Evolutionary conservation across 352 stramenopile species (phyloP).

Genomic region (Aphanomyces astaci): DNA sequence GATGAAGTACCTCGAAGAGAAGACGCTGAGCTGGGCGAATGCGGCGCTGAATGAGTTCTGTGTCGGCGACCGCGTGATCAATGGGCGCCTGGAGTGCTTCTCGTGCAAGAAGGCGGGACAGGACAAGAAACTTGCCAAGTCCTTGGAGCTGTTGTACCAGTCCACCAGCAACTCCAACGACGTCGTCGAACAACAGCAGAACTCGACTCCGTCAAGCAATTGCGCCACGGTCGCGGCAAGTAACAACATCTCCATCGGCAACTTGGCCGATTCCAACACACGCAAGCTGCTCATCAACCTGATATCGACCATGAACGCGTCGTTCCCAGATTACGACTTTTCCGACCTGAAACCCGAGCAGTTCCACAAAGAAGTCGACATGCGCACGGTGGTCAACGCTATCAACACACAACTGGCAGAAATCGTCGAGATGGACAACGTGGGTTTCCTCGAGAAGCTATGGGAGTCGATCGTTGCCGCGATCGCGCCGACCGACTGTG

Average conservation of each 20-base stretch:
- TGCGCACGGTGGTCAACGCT: conserved; percentile 75
- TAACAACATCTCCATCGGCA: conserved; percentile 61
- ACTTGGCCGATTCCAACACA: conserved; percentile 62
- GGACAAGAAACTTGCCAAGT: conserved; percentile 88
- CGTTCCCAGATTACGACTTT: conserved; percentile 91
- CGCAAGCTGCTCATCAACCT: conserved; percentile 89
- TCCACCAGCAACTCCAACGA: neutral
- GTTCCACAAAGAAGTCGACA: conserved; percentile 83
- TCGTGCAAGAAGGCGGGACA: conserved; percentile 89
- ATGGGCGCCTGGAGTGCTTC: conserved; percentile 85
- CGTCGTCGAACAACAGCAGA: neutral
- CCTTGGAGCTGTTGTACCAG: conserved; percentile 82
- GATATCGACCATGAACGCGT: conserved; percentile 92
- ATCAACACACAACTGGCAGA: conserved; percentile 86
- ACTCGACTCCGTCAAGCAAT: conserved; percentile 33
- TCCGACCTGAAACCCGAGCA: conserved; percentile 81
- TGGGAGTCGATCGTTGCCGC: conserved; percentile 90
- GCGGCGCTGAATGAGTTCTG: conserved; percentile 79
- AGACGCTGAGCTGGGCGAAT: conserved; percentile 84
- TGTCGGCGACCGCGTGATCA: conserved; percentile 81
- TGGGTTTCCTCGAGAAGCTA: conserved; percentile 98
- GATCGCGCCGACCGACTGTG: conserved; percentile 83
- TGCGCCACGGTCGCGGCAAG: conserved; percentile 34
- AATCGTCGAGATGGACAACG: conserved; percentile 99
- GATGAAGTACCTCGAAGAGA: conserved; percentile 93